phyloP scores from a whole-genome alignment of 306 rosid genomes.

The Herpetospermum pedunculosum region DNA sequence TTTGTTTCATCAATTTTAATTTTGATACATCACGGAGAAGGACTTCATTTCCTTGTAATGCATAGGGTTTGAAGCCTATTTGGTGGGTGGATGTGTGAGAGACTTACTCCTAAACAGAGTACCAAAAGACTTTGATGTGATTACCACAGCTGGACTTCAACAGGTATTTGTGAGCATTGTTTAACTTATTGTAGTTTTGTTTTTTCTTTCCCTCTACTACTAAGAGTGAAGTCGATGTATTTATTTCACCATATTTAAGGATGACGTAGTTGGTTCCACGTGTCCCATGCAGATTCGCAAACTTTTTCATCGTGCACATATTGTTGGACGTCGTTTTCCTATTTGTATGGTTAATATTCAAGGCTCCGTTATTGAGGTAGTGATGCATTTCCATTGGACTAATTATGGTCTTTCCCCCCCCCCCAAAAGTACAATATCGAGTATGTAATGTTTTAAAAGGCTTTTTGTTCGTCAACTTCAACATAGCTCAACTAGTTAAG shows the following conservation, averaged over 20 bases:
- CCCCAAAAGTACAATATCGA: no score
- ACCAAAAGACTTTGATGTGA: conserved; percentile 89
- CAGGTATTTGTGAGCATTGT: conserved; percentile 34
- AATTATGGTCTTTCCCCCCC: no score
- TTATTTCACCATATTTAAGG: no score
- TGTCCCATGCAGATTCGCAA: conserved; percentile 37
- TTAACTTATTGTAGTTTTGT: neutral
- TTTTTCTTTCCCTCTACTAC: neutral
- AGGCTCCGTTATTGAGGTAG: conserved; percentile 61
- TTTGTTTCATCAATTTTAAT: neutral
- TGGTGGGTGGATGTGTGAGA: conserved; percentile 97
- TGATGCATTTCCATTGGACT: conserved; percentile 11
- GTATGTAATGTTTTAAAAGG: neutral
- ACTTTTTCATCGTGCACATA: conserved; percentile 23
- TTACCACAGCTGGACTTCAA: conserved; percentile 63
- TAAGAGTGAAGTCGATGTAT: neutral
- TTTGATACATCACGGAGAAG: conserved; percentile 4
- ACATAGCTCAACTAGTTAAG: no score
- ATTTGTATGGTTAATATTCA: conserved; percentile 50
- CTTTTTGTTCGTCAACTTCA: no score
- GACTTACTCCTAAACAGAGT: conserved; percentile 58
- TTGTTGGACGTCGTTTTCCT: conserved; percentile 80
- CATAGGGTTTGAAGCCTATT: conserved; percentile 74
- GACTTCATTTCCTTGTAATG: conserved; percentile 4
- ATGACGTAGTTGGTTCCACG: conserved; percentile 3